These are phyloP conservation scores for Diaporthe sp. DNA, from an alignment of 2,329 filamentous ascomycete genomes.

Conservation along the genomic window DNA sequence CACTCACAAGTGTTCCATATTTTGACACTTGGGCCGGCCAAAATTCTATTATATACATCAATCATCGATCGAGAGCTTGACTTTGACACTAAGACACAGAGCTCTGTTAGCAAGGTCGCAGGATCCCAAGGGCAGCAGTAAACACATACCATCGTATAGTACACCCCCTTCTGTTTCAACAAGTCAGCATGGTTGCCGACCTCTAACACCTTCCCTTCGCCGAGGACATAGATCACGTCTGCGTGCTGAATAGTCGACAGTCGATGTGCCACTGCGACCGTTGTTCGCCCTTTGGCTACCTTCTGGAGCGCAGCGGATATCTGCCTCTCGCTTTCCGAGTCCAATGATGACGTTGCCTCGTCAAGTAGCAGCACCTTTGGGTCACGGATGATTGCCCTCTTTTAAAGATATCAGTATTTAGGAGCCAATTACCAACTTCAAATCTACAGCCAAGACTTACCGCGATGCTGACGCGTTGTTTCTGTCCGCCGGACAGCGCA, in stretches of 20 bases:
- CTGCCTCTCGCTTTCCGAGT: conserved; percentile 73
- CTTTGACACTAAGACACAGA: conserved; percentile 64
- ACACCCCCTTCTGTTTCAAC: conserved; percentile 65
- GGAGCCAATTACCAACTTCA: background rate
- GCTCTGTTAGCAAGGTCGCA: background rate
- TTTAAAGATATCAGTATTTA: background rate
- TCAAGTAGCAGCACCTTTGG: conserved; percentile 69
- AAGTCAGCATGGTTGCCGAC: conserved; percentile 67
- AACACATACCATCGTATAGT: conserved; percentile 70
- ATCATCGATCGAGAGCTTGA: conserved; percentile 68
- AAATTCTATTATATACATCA: background rate
- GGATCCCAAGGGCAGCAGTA: background rate
- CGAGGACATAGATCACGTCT: conserved; percentile 85
- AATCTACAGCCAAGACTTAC: background rate
- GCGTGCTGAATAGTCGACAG: conserved; percentile 84
- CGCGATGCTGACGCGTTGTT: conserved; percentile 69
- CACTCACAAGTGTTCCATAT: background rate
- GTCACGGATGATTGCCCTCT: conserved; percentile 64
- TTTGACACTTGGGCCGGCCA: background rate
- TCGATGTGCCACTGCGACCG: conserved; percentile 83
- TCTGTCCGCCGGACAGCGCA: conserved; percentile 70
- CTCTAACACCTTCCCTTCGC: conserved; percentile 72
- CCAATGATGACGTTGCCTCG: conserved; percentile 71
- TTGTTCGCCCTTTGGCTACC: conserved; percentile 72
- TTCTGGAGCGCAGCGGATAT: conserved; percentile 78